Conservation (phyloP, 2,329 filamentous ascomycete species). For the Aspergillus carbonarius region DNA sequence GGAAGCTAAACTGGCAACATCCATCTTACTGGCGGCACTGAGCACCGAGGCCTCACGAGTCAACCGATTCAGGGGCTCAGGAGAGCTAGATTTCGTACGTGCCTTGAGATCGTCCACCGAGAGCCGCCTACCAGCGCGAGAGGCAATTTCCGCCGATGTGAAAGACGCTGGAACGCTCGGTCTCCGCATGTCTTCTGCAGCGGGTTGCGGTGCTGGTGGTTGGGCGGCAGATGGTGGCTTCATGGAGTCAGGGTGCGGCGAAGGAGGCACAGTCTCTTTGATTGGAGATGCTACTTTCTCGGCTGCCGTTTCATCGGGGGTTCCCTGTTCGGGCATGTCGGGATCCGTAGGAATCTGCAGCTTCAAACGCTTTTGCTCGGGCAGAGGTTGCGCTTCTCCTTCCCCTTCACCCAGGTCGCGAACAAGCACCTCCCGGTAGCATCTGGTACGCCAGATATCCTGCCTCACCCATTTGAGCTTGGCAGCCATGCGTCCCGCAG, state of each 20-base stretch:
- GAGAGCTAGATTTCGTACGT: slow-evolving; percentile 27
- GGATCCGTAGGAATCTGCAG: slow-evolving; percentile 20
- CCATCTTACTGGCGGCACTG: slow-evolving; percentile 37
- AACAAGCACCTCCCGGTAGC: slow-evolving; percentile 82
- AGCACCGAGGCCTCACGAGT: slow-evolving; percentile 41
- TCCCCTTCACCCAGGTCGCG: slow-evolving; percentile 81
- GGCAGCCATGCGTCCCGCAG: slow-evolving; percentile 79
- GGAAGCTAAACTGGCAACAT: slow-evolving; percentile 35
- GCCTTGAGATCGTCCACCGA: slow-evolving; percentile 29
- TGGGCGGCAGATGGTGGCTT: slow-evolving; percentile 19
- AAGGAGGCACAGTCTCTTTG: slow-evolving; percentile 10
- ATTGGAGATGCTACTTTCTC: slow-evolving; percentile 16
- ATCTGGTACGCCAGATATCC: slow-evolving; percentile 88
- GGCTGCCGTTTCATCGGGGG: neutral
- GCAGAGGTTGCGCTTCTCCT: slow-evolving; percentile 28
- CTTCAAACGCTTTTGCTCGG: slow-evolving; percentile 21
- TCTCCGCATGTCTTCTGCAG: slow-evolving; percentile 27
- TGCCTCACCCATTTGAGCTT: slow-evolving; percentile 92
- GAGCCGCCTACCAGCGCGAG: slow-evolving; percentile 26
- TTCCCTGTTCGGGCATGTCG: slow-evolving; percentile 16
- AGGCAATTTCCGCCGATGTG: slow-evolving; percentile 31
- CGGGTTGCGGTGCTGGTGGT: slow-evolving; percentile 23
- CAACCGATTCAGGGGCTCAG: slow-evolving; percentile 27
- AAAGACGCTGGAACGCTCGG: slow-evolving; percentile 35
- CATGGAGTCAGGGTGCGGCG: slow-evolving; percentile 15